These are phyloP conservation scores for Cladosporium cucumerinum DNA, from an alignment of 2,329 filamentous ascomycete species.

Conservation along the genomic window DNA sequence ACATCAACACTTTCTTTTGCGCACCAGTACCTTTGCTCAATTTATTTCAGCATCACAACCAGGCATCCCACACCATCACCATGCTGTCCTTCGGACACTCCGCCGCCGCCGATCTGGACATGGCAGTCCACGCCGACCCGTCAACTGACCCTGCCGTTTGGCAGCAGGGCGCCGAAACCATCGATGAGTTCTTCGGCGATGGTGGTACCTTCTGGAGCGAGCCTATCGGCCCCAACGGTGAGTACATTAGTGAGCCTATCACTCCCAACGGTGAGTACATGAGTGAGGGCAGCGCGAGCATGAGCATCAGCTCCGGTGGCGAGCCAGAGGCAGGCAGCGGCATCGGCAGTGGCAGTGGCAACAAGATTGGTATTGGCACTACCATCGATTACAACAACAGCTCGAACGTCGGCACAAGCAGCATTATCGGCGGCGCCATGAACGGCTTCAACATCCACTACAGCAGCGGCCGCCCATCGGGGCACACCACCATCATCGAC, in stretches of 20 bases:
- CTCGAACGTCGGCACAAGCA: not conserved
- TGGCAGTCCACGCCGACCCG: constrained; percentile 1
- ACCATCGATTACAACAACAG: not conserved
- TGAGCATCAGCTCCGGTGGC: not conserved
- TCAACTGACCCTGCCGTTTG: not conserved
- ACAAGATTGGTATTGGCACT: not conserved
- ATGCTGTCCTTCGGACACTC: not conserved
- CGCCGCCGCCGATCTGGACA: not conserved
- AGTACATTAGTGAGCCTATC: not conserved
- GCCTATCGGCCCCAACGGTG: not conserved
- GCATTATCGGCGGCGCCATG: not conserved
- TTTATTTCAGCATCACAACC: not conserved
- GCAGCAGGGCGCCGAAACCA: not conserved
- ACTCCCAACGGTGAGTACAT: not conserved
- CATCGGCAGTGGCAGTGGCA: not conserved
- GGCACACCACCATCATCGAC: not conserved
- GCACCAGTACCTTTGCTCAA: not conserved
- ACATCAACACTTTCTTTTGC: not conserved
- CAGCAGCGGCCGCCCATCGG: not conserved
- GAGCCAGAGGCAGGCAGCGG: not conserved
- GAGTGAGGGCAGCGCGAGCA: not conserved
- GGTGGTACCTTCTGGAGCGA: not conserved
- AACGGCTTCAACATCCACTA: not conserved
- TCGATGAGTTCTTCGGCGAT: constrained; percentile 1
- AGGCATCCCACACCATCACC: not conserved